Base-by-base conservation (phyloP, 139 green algal genomes). In the Chlorella sp. region DNA sequence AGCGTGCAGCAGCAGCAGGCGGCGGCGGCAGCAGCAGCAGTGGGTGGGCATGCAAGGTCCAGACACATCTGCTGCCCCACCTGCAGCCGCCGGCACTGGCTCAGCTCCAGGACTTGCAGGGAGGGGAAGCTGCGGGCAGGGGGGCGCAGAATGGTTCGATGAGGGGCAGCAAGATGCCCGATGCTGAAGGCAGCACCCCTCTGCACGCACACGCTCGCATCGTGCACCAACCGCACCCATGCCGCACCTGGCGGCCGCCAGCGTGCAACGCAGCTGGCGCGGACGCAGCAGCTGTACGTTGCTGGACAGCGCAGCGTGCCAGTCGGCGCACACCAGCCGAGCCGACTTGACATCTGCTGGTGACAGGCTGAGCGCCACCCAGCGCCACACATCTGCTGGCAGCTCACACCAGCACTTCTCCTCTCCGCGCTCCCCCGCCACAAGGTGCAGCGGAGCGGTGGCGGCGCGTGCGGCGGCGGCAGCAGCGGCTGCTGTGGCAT, bases 241-340 rank as follows among this genome's bases (percentile, higher is more conserved):
- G 44, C 26, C 75, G 4, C 57, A 82, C 75, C 75, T 82, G 56
- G 57, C 25, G 3, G 75, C 75, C 23, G 64, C 57, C 34, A 57
- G 75, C 21, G 25, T 36, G 57, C 75, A 82, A 11, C 36, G 34
- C 56, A 76, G 28, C 41, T 70, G 23, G 6, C 83, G 70, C 1
- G 87, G 87, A 11, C 57, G 41, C 30, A 90, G 60, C n/a, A 65
- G 57, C 38, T 56, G 30, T 21, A 86, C 65, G 34, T 64, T 57
- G 38, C 26, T 26, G 4, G 41, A 80, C 23, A 90, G 34, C 2
- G 57, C 56, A 12, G 68, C 15, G n/a, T 56, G 72, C 87, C 87
- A 90, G 51, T 86, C 65, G 25, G 36, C 51, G 63, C 87, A 90
- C 9, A 87, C 87, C 26, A 90, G 82, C 20, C 83, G 74, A 26